Percentiles rank a stretch among this genome's conserved stretches.
Conservation (phyloP, 129 eudicot species). For the Helichrysum umbraculigerum region DNA sequence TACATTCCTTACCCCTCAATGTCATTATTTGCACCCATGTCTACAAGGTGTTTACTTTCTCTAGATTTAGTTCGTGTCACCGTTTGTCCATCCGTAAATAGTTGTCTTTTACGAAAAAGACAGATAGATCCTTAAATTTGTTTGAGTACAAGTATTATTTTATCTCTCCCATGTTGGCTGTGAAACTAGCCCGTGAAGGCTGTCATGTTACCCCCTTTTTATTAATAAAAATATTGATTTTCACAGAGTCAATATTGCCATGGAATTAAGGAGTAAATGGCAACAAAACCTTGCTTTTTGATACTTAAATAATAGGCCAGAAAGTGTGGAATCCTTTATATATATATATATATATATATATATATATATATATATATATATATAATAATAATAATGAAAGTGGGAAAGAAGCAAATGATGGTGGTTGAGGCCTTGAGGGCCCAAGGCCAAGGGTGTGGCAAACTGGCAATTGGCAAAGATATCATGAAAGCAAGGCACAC, state of each 20-base stretch:
- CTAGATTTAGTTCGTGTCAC: not conserved
- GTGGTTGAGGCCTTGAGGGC: slow-evolving; percentile 34
- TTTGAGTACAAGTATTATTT: too few species aligned
- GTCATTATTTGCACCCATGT: not conserved
- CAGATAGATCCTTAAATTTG: not conserved
- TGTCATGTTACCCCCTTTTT: too few species aligned
- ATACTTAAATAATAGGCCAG: slow-evolving; percentile 3
- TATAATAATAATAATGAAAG: slow-evolving; percentile 29
- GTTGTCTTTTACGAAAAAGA: not conserved
- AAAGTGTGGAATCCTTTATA: slow-evolving; percentile 16
- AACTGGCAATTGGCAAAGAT: slow-evolving; percentile 23
- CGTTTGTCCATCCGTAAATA: not conserved
- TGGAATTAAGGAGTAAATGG: slow-evolving; percentile 11
- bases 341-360: slow-evolving; percentile 14
- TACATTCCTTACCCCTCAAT: not conserved
- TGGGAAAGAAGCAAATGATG: slow-evolving; percentile 33
- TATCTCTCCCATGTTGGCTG: too few species aligned
- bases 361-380: slow-evolving; percentile 5
- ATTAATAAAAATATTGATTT: not conserved
- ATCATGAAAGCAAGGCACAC: slow-evolving; percentile 39
- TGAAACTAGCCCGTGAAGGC: too few species aligned
- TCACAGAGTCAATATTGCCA: not conserved
- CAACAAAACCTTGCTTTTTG: not conserved
- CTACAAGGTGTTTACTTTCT: not conserved
- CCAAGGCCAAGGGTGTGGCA: slow-evolving; percentile 30